A percentile compares a stretch with the other conserved stretches of the same genome.
These are phyloP conservation scores for Eucalyptus guilfoylei DNA, from an alignment of 345 rosid genomes.

Conservation along the genomic window DNA sequence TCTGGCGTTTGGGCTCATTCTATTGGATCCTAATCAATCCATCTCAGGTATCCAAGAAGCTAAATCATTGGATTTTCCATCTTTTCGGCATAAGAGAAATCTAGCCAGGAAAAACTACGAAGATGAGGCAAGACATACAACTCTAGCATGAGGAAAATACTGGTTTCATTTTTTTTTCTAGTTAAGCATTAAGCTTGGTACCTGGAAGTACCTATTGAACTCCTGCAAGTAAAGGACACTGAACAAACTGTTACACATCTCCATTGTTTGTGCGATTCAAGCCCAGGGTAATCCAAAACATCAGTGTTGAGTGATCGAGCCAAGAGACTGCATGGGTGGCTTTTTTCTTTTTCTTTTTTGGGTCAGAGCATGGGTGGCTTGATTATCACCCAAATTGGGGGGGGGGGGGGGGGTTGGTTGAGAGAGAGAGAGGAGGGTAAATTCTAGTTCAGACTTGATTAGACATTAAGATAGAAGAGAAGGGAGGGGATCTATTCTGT, in stretches of 20 bases:
- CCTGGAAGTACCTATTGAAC: background rate
- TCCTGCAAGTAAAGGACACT: background rate
- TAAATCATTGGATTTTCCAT: background rate
- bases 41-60: background rate
- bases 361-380: background rate
- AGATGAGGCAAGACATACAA: background rate
- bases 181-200: background rate
- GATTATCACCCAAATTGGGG: background rate
- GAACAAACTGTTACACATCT: background rate
- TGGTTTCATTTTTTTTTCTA: background rate
- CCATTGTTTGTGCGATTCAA: background rate
- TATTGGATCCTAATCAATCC: background rate
- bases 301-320: background rate
- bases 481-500: background rate
- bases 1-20: background rate
- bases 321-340: background rate
- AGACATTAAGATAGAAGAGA: background rate
- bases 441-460: background rate
- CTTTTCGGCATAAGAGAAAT: background rate
- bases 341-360: too few relatives aligned
- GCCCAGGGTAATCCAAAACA: background rate
- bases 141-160: background rate
- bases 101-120: background rate
- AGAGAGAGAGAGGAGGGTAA: background rate
- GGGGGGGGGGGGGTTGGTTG: too few relatives aligned